phyloP scores from a whole-genome alignment of 208 protist genomes.

The Endotrypanum monterogeii region DNA sequence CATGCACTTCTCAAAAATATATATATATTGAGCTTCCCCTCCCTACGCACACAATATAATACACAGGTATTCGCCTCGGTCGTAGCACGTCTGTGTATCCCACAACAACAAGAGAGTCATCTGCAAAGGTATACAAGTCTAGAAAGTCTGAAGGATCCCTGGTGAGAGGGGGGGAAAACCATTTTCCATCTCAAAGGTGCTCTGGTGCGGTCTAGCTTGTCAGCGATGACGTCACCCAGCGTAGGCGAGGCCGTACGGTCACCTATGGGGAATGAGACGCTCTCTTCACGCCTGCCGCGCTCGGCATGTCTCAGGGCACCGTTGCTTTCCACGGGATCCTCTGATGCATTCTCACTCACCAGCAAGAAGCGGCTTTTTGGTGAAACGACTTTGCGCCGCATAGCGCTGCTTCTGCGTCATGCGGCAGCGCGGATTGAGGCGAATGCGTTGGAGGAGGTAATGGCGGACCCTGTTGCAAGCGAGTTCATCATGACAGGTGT shows the following conservation, averaged over 20 bases:
- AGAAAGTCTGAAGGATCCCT: not conserved
- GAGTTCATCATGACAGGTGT: constrained; percentile 25
- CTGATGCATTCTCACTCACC: constrained; percentile 15
- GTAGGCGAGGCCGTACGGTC: not conserved
- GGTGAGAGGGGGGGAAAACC: not conserved
- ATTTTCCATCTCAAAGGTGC: not conserved
- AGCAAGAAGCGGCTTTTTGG: constrained; percentile 23
- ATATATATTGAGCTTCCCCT: too few relatives aligned
- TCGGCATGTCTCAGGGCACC: not conserved
- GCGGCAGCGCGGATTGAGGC: constrained; percentile 17
- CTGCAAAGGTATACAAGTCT: not conserved
- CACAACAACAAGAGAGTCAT: not conserved
- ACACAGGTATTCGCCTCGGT: too few relatives aligned
- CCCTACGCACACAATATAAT: not conserved
- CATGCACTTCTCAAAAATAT: not conserved
- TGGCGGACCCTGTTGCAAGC: constrained; percentile 23
- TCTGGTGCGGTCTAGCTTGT: not conserved
- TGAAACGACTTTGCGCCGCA: constrained; percentile 12
- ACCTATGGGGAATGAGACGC: not conserved
- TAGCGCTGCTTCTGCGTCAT: constrained; percentile 10
- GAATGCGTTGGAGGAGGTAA: constrained; percentile 11
- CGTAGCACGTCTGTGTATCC: too few relatives aligned
- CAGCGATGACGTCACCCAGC: not conserved
- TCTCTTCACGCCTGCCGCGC: not conserved
- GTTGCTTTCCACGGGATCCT: not conserved